Evolutionary conservation across 2,329 filamentous ascomycete genomes (phyloP), one percentile per base, ranked within the genome.

Genomic region (Hypoxylon sp.): DNA sequence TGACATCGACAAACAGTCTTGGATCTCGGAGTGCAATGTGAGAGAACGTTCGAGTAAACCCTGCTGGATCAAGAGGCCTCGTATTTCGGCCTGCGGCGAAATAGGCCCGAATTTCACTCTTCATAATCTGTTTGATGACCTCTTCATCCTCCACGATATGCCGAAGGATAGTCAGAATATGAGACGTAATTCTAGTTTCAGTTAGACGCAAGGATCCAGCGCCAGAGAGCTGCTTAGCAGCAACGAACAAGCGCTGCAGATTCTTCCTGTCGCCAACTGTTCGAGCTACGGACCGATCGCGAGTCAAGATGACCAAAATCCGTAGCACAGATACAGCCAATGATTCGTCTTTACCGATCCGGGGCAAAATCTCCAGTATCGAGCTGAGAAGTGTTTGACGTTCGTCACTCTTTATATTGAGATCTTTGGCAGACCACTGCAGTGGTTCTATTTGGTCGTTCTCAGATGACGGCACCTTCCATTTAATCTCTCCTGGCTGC

Each of bases 71-170:
- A 33, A 88, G 83, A 44, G 86, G 84, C 42, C 91, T 87, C 31
- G 81, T 78, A 48, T 80, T 83, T 37, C 85, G 81, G 5, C 81
- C 77, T 68, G 86, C 85, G 60, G 93, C 90, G 72, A 98, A 93
- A 75, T 89, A 90, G n/a, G 88, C 83, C 71, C 90, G 89, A 74
- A 99, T 97, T 78, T 98, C 95, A 30, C 91, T 92, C 57, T 91
- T 88, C 92, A 99, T 98, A 67, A 97, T 91, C 77, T 98, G 93
- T 72, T 92, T 93, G 67, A 98, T 87, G 1, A 92, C 96, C 17
- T 94, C 91, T 55, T 97, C 94, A 76, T 99, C 97, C 80, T 99
- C 96, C 60, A 98, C 89, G 71, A 99, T 91, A 77, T 99, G 96
- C 44, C 97, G 91, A 48, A 99, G 83, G 58, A 98, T 91, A 11